Conservation (phyloP, 257 asterid genomes). For the Agastache rugosa region DNA sequence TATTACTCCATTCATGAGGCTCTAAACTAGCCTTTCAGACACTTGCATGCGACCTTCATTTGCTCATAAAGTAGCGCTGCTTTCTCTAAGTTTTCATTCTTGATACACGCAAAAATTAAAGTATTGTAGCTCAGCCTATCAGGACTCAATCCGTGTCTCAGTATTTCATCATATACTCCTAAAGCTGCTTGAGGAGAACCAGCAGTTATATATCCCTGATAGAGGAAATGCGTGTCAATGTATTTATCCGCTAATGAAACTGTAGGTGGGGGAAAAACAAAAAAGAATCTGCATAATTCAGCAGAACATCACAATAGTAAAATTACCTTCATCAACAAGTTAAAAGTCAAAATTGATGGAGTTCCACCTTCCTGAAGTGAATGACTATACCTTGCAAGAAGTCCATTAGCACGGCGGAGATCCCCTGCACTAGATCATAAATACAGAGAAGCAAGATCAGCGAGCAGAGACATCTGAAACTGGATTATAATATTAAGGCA, state of each 20-base stretch:
- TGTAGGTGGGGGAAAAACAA: neutral
- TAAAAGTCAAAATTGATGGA: constrained; percentile 54
- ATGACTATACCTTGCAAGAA: constrained; percentile 70
- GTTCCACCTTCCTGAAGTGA: constrained; percentile 64
- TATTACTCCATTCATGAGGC: constrained; percentile 48
- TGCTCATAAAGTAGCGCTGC: constrained; percentile 58
- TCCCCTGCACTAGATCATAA: constrained; percentile 77
- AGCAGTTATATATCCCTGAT: constrained; percentile 68
- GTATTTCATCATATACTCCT: constrained; percentile 58
- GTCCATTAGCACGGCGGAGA: constrained; percentile 85
- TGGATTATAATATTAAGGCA: constrained; percentile 17
- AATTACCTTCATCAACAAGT: constrained; percentile 74
- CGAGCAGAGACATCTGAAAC: constrained; percentile 34
- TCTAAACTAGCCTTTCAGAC: constrained; percentile 64
- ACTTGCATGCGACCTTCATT: constrained; percentile 75
- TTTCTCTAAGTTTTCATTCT: constrained; percentile 54
- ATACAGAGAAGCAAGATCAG: constrained; percentile 45
- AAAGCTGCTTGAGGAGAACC: constrained; percentile 64
- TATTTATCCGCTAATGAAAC: constrained; percentile 10
- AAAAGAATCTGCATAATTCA: constrained; percentile 2
- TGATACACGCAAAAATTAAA: constrained; percentile 66
- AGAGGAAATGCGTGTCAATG: constrained; percentile 31
- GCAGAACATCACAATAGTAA: constrained; percentile 16
- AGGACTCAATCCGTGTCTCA: constrained; percentile 57
- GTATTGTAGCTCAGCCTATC: constrained; percentile 73